Evolutionary conservation across 768 basidiomycete species (phyloP).

Genomic region (Strobilomyces echinocephalus): DNA sequence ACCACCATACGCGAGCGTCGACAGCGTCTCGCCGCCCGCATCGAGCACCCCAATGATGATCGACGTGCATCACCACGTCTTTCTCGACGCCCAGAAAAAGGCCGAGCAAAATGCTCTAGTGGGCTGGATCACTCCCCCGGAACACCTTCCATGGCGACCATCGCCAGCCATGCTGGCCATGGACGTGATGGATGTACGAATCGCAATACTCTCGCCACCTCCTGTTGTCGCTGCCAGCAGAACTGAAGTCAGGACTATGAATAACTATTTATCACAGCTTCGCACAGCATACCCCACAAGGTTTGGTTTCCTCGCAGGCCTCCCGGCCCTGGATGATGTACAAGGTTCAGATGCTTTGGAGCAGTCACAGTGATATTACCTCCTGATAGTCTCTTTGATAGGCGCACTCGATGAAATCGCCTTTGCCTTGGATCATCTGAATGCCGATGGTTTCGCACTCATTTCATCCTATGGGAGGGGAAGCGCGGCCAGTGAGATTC

Average conservation of each 20-base stretch:
- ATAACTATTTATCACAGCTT: slow-evolving; percentile 43
- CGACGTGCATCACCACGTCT: slow-evolving; percentile 79
- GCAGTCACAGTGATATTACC: background rate
- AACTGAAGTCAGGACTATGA: slow-evolving; percentile 40
- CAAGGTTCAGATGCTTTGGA: slow-evolving; percentile 38
- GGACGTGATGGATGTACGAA: slow-evolving; percentile 53
- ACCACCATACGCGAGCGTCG: background rate
- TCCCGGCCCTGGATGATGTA: slow-evolving; percentile 60
- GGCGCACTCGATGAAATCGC: slow-evolving; percentile 57
- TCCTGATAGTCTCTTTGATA: slow-evolving; percentile 24
- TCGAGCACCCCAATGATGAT: slow-evolving; percentile 26
- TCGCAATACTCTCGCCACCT: slow-evolving; percentile 65
- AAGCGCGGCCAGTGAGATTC: slow-evolving; percentile 44
- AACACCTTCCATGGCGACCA: slow-evolving; percentile 62
- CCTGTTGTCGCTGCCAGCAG: slow-evolving; percentile 46
- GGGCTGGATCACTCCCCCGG: slow-evolving; percentile 61
- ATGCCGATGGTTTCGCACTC: slow-evolving; percentile 61
- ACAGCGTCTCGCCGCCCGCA: background rate
- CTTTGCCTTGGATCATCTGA: slow-evolving; percentile 55
- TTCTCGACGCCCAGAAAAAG: slow-evolving; percentile 51
- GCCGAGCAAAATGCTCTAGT: slow-evolving; percentile 38
- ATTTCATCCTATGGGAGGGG: slow-evolving; percentile 65
- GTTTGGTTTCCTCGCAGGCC: slow-evolving; percentile 67
- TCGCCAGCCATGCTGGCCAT: slow-evolving; percentile 57
- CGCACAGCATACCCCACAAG: slow-evolving; percentile 46